Percentiles rank a stretch among this genome's conserved stretches.
Conservation (phyloP, 73 alveolate species). For the Paramecium pentaurelia region DNA sequence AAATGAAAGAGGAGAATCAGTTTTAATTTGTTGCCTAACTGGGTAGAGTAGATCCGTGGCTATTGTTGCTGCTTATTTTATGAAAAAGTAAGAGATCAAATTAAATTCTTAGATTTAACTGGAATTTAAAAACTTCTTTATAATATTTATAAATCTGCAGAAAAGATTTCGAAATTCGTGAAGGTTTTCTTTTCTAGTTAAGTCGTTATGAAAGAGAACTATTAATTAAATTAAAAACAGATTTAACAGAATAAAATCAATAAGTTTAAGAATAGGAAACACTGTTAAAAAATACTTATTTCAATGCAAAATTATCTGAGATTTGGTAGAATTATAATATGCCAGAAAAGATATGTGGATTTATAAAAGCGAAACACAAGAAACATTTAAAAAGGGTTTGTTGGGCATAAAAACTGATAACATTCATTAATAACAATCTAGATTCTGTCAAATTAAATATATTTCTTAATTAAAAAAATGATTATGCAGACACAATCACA, state of each 20-base stretch:
- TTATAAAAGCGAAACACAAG: not conserved
- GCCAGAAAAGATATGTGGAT: not conserved
- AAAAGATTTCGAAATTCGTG: constrained; percentile 28
- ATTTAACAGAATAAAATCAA: not conserved
- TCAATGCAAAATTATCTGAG: not conserved
- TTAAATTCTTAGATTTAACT: not conserved
- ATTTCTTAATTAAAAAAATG: not conserved
- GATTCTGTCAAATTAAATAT: not conserved
- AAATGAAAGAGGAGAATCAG: not conserved
- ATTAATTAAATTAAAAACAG: not conserved
- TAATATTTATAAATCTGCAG: not conserved
- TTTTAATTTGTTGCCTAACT: not conserved
- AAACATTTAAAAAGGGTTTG: not conserved
- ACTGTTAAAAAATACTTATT: constrained; percentile 2
- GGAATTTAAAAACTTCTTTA: not conserved
- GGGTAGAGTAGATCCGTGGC: constrained; percentile 24
- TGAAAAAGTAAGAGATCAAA: not conserved
- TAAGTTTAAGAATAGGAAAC: not conserved
- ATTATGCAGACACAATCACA: not conserved
- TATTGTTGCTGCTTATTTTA: constrained; percentile 21
- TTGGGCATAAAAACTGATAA: not conserved
- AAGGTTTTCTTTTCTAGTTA: not conserved
- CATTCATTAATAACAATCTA: not conserved
- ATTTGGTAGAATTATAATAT: not conserved
- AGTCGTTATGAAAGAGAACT: not conserved